These are phyloP conservation scores for Eucalyptus globulus DNA, from an alignment of 345 rosid genomes.

Conservation along the genomic window DNA sequence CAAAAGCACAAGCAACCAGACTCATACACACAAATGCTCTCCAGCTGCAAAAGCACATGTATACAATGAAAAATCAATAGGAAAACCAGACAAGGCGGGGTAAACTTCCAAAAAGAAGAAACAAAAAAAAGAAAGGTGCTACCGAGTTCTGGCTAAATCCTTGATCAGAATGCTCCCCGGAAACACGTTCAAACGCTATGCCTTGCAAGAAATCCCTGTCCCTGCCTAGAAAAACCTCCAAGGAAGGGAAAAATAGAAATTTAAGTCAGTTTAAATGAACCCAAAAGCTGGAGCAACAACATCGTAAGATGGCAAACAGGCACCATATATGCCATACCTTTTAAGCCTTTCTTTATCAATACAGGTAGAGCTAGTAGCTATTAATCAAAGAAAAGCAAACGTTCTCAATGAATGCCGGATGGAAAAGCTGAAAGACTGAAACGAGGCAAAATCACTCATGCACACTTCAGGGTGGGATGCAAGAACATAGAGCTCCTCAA, in stretches of 20 bases:
- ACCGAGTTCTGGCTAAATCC: neutral
- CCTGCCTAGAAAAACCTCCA: neutral
- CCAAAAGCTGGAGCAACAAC: neutral
- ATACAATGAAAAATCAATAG: neutral
- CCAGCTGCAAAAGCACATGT: neutral
- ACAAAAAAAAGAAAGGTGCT: neutral
- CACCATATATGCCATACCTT: neutral
- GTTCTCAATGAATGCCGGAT: neutral
- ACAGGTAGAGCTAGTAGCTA: neutral
- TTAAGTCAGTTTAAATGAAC: neutral
- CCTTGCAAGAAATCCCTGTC: neutral
- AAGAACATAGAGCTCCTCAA: slow-evolving; percentile 28
- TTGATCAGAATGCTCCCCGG: neutral
- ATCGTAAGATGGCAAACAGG: neutral
- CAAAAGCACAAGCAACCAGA: neutral
- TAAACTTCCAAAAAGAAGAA: neutral
- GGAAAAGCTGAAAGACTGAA: neutral
- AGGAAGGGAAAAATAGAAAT: neutral
- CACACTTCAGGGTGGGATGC: neutral
- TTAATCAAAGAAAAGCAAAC: neutral
- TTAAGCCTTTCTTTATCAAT: neutral
- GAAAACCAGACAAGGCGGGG: neutral
- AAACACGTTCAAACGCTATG: neutral
- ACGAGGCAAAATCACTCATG: neutral
- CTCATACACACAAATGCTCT: neutral